Conservation (phyloP, 148 eudicot genomes). For the Rhododendron ovatum region DNA sequence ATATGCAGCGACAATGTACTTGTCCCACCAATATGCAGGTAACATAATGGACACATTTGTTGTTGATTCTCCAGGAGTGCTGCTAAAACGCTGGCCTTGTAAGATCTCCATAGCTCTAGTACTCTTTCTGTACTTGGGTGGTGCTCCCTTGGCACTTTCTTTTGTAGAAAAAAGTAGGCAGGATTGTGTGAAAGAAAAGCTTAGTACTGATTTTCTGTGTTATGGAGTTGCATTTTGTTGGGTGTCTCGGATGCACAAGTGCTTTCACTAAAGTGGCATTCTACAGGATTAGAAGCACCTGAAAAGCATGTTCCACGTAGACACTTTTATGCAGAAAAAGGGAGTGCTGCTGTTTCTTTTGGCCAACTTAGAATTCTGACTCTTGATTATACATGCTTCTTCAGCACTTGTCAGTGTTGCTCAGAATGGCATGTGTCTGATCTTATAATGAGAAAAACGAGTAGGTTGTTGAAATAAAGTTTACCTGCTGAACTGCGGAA, state of each 20-base stretch:
- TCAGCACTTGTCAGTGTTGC: background rate
- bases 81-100: background rate
- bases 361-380: background rate
- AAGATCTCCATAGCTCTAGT: background rate
- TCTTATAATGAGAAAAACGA: background rate
- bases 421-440: background rate
- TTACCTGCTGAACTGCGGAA: background rate
- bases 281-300: background rate
- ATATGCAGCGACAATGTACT: background rate
- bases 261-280: background rate
- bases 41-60: background rate
- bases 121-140: background rate
- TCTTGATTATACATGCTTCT: background rate
- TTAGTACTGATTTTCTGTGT: background rate
- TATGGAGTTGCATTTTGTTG: background rate
- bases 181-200: background rate
- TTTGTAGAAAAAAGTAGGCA: background rate
- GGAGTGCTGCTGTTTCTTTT: background rate
- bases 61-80: background rate
- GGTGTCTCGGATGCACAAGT: background rate
- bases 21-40: background rate
- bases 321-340: background rate
- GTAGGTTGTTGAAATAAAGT: background rate
- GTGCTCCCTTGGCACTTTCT: background rate
- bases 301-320: background rate